Evolutionary conservation across 1,284 basidiomycete species (phyloP).

Genomic region (Cystobasidium pallidum): DNA sequence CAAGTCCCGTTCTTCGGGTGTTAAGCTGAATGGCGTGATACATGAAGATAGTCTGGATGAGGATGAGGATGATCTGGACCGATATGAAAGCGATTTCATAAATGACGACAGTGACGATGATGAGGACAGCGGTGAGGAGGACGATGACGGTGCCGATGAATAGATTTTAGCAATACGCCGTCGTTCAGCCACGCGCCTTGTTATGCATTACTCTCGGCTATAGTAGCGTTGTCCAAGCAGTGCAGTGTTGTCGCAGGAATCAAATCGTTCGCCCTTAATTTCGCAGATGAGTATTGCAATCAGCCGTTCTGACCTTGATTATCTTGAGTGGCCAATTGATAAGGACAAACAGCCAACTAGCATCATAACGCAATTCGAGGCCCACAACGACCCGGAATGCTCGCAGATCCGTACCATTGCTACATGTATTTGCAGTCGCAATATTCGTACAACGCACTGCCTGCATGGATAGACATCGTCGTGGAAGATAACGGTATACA

Average conservation of each 20-base stretch:
- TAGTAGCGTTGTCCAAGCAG: neutral
- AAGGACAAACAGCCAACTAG: too few relatives aligned
- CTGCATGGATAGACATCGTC: too few relatives aligned
- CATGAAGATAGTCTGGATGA: conserved; percentile 43
- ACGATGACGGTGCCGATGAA: conserved; percentile 33
- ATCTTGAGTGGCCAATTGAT: too few relatives aligned
- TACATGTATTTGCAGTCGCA: neutral
- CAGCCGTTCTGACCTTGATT: too few relatives aligned
- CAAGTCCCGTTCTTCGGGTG: conserved; percentile 9
- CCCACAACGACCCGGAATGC: too few relatives aligned
- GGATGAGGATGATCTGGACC: conserved; percentile 47
- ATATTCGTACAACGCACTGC: neutral
- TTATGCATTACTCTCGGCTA: neutral
- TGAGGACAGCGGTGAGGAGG: conserved; percentile 33
- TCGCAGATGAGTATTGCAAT: too few relatives aligned
- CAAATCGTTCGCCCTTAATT: neutral
- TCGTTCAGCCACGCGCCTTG: too few relatives aligned
- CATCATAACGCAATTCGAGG: too few relatives aligned
- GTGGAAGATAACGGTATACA: too few relatives aligned
- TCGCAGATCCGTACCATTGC: neutral
- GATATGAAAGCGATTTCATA: conserved; percentile 46
- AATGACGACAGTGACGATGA: conserved; percentile 43
- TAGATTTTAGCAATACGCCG: neutral
- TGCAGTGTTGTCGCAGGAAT: neutral
- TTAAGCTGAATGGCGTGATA: conserved; percentile 29